These are phyloP conservation scores for Mycocentrospora acerina DNA, from an alignment of 2,329 filamentous ascomycete species.

Conservation along the genomic window DNA sequence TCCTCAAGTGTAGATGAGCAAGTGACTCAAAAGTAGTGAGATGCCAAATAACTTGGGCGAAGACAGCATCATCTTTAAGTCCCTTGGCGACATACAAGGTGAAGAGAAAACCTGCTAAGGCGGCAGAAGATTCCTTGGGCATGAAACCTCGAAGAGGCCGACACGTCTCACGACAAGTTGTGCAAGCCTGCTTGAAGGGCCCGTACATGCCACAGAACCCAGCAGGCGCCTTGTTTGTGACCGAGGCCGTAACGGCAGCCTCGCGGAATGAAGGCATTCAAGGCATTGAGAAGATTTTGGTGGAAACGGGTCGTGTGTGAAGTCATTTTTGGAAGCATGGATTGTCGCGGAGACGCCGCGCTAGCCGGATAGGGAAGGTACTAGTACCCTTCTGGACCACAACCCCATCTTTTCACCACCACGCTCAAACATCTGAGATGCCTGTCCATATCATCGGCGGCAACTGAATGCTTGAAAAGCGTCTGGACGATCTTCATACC, in stretches of 20 bases:
- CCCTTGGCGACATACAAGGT: slow-evolving; percentile 37
- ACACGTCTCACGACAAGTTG: slow-evolving; percentile 39
- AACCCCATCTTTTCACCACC: slow-evolving; percentile 12
- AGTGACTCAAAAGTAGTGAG: slow-evolving; percentile 37
- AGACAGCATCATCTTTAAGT: slow-evolving; percentile 33
- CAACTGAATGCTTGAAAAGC: slow-evolving; percentile 20
- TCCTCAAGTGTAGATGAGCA: slow-evolving; percentile 27
- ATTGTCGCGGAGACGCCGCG: slow-evolving; percentile 22
- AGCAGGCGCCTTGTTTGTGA: slow-evolving; percentile 25
- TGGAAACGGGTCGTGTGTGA: slow-evolving; percentile 41
- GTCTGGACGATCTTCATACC: too few relatives aligned
- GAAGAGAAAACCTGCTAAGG: slow-evolving; percentile 25
- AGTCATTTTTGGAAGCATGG: slow-evolving; percentile 17
- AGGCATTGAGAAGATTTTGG: slow-evolving; percentile 35
- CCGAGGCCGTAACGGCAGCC: slow-evolving; percentile 31
- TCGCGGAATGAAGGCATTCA: slow-evolving; percentile 21
- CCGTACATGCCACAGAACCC: slow-evolving; percentile 29
- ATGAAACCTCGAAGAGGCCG: slow-evolving; percentile 46
- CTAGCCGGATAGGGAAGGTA: slow-evolving; percentile 17
- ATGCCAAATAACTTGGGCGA: slow-evolving; percentile 30
- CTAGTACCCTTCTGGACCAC: slow-evolving; percentile 7
- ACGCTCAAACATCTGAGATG: slow-evolving; percentile 38
- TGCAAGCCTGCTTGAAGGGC: slow-evolving; percentile 27
- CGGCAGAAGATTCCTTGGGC: slow-evolving; percentile 36
- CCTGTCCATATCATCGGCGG: slow-evolving; percentile 29